Base-by-base conservation (phyloP, 164 flowering plant species). In the Sedum album region DNA sequence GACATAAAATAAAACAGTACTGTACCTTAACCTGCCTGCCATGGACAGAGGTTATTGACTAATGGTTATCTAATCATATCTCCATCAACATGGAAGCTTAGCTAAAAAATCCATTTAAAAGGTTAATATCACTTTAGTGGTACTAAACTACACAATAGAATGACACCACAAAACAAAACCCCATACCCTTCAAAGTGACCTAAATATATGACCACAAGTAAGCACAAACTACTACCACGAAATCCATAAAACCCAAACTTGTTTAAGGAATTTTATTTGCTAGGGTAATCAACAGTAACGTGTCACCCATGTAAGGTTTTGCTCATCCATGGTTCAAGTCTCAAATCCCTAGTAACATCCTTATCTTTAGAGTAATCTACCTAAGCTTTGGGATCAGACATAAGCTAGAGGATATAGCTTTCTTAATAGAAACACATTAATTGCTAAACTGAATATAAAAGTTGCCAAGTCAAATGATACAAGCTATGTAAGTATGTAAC, bases 141-240 rank as follows among this genome's bases (percentile, higher is more conserved):
- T 35, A 44, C 48, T 44, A 44, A 14, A 44, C 42, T 35, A 35
- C 38, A 44, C 48, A 17, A 17, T 0, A 44, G 48, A 44, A 44
- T 44, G 48, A 44, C 48, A 44, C 48, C 25, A 49, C 14, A 21
- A 53, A 53, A 53, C 9, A 13, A 53, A 53, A 23, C 60, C 60
- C 17, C 8, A 7, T 23, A 53, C 30, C 1, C 30, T 49, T 2
- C 17, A 57, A 13, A 28, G 28, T 18, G 33, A 57, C 62, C 62
- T 57, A 57, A 33, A 11, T 57, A 28, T 57, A 57, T 57, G n/a
- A 28, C 62, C 62, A 57, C 31, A 57, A 57, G 62, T 57, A 57
- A 57, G 20, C 62, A 57, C 62, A 57, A 57, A 13, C 28, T 57
- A 28, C 62, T 57, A 57, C 33, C 62, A 57, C 62, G 33, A 55